Conservation (phyloP, 75 land plant genomes). For the Ceratopteris richardii region DNA sequence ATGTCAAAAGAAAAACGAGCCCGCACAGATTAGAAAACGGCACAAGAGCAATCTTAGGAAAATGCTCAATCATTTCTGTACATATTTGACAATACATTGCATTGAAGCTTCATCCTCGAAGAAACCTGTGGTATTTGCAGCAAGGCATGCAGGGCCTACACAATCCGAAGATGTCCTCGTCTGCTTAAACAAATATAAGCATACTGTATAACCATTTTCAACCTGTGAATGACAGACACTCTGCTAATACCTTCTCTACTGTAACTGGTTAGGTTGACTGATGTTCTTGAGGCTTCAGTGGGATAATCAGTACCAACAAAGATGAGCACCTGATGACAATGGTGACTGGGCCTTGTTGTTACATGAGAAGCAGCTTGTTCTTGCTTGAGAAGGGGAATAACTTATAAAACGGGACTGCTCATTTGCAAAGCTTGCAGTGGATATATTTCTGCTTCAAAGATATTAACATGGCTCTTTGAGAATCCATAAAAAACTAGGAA, state of each 20-base stretch:
- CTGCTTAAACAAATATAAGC: slow-evolving; percentile 57
- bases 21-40: too few relatives aligned
- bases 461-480: too few relatives aligned
- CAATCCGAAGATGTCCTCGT: too few relatives aligned
- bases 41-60: too few relatives aligned
- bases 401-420: slow-evolving; percentile 59
- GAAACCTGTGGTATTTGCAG: too few relatives aligned
- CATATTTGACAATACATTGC: too few relatives aligned
- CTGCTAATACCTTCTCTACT: slow-evolving; percentile 59
- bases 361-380: slow-evolving; percentile 48
- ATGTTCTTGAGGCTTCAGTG: slow-evolving; percentile 71
- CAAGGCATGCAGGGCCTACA: too few relatives aligned
- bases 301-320: slow-evolving; percentile 94
- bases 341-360: slow-evolving; percentile 43
- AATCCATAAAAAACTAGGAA: too few relatives aligned
- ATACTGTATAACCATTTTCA: slow-evolving; percentile 83
- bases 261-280: slow-evolving; percentile 67
- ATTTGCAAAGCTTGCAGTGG: slow-evolving; percentile 11
- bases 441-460: neutral
- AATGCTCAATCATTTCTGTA: too few relatives aligned
- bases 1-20: too few relatives aligned
- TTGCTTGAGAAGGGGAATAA: slow-evolving; percentile 60
- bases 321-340: slow-evolving; percentile 64
- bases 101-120: too few relatives aligned
- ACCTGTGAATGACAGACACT: slow-evolving; percentile 62